Evolutionary conservation across 768 basidiomycete species (phyloP).

Genomic region (Lentinula sp.): DNA sequence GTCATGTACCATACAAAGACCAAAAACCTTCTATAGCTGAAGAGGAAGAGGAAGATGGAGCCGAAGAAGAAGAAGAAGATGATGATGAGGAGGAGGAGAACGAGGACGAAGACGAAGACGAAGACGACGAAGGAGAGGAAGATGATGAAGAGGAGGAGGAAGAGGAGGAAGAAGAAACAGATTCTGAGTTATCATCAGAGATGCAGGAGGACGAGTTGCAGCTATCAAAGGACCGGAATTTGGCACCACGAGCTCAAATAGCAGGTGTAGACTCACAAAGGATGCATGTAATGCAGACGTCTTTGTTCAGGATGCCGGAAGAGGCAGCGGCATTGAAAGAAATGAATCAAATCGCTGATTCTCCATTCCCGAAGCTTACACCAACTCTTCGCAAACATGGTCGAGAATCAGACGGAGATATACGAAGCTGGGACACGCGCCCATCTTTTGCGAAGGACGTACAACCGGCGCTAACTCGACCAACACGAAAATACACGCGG

Average conservation of each 20-base stretch:
- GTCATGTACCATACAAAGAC: not conserved
- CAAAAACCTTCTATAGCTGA: conserved; percentile 8
- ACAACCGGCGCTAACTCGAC: conserved; percentile 60
- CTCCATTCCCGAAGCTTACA: conserved; percentile 22
- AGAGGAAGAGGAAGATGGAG: conserved; percentile 14
- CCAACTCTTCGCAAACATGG: conserved; percentile 60
- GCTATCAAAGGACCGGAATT: conserved; percentile 38
- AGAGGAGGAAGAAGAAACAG: conserved; percentile 30
- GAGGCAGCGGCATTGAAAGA: conserved; percentile 62
- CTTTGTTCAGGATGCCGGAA: conserved; percentile 74
- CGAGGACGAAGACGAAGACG: not conserved
- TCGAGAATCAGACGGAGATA: conserved; percentile 73
- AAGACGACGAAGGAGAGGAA: conserved; percentile 26
- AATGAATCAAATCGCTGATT: conserved; percentile 32
- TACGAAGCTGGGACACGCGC: conserved; percentile 53
- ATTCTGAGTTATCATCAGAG: conserved; percentile 34
- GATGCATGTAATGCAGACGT: conserved; percentile 92
- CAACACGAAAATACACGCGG: conserved; percentile 76
- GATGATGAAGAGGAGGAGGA: conserved; percentile 22
- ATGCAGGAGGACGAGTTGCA: conserved; percentile 48
- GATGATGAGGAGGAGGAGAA: conserved; percentile 18
- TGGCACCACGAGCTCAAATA: conserved; percentile 68
- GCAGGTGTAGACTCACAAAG: conserved; percentile 79
- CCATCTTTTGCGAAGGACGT: conserved; percentile 74
- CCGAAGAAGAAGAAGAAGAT: conserved; percentile 7